A percentile compares a stretch with the other conserved stretches of the same genome.
Evolutionary conservation across 169 alveolate species (phyloP).

Genomic region (Hepatocystis sp.): DNA sequence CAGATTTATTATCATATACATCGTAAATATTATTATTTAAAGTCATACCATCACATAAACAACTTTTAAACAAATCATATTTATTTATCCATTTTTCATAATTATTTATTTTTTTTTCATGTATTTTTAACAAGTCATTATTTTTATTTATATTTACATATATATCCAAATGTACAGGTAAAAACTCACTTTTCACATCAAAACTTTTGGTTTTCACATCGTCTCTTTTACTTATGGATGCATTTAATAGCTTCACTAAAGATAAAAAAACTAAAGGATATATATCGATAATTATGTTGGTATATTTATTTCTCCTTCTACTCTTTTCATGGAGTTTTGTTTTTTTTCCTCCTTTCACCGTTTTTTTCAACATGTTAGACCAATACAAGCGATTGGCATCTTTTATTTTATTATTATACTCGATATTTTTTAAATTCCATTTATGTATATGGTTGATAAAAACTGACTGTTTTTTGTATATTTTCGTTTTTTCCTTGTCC

Average conservation of each 20-base stretch:
- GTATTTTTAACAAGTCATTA: slow-evolving; percentile 23
- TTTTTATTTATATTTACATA: slow-evolving; percentile 26
- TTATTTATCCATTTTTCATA: neutral
- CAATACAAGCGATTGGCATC: too few relatives aligned
- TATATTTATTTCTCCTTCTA: slow-evolving; percentile 67
- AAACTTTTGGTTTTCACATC: slow-evolving; percentile 36
- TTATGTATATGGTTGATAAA: slow-evolving; percentile 25
- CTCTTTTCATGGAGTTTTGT: slow-evolving; percentile 5
- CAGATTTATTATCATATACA: too few relatives aligned
- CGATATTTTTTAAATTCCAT: slow-evolving; percentile 17
- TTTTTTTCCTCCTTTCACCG: too few relatives aligned
- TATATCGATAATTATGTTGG: slow-evolving; percentile 58
- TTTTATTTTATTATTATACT: slow-evolving; percentile 45
- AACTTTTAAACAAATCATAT: slow-evolving; percentile 14
- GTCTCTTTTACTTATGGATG: slow-evolving; percentile 17
- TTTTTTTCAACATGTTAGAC: too few relatives aligned
- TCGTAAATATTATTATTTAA: too few relatives aligned
- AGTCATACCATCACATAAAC: slow-evolving; percentile 8
- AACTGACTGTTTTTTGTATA: too few relatives aligned
- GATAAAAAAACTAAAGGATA: slow-evolving; percentile 59
- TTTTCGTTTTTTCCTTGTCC: neutral
- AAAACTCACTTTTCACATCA: slow-evolving; percentile 57
- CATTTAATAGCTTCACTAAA: slow-evolving; percentile 26
- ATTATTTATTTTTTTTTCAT: slow-evolving; percentile 4
- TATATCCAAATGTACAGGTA: slow-evolving; percentile 28